Base-by-base conservation (phyloP, 345 rosid genomes). In the Reutealis trisperma region DNA sequence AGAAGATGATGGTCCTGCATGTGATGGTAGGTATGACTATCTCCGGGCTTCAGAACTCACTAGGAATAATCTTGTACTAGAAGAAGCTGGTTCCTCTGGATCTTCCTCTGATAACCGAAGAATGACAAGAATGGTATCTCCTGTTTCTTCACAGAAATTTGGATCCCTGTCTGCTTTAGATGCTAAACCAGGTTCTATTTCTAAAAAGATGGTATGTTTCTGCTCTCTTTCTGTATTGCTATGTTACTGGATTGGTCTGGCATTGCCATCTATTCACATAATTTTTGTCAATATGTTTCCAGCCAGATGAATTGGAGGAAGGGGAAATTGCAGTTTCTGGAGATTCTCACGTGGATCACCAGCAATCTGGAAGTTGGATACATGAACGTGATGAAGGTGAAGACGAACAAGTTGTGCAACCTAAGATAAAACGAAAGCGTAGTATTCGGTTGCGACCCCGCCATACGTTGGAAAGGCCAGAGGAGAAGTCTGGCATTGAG, bases 401-500 rank as follows among this genome's bases (percentile, higher is more conserved):
- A 85, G 98, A 94, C 70, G 98, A 96, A 74, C 99, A 94, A 85
- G 99, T 96, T 86, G 76, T 94, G 79, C 99, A 94, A 81, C 99
- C 99, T 67, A 96, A 85, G 85, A 90, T 96, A 79, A 94, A 90
- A 89, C 84, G 99, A 71, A 96, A 96, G 78, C 97, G 97, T n/a
- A 96, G 99, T 80, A 87, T 92, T 80, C 90, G 99, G 70, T 60
- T 91, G 82, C 91, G 99, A 64, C 97, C 98, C 51, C 96, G 98
- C 71, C 97, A 87, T 59, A 80, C 89, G 30, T 54, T 88, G 80
- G 98, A 96, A 82, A 92, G 81, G 84, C 80, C 69, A 63, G 96
- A 90, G 68, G 91, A 86, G 81, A 92, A 84, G 75, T 73, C 85
- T 52, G 83, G 84, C 76, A 83, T 52, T 72, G 97, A 92, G 77